Conservation (phyloP, 2,329 filamentous ascomycete species). For the Lizonia empirigonia region DNA sequence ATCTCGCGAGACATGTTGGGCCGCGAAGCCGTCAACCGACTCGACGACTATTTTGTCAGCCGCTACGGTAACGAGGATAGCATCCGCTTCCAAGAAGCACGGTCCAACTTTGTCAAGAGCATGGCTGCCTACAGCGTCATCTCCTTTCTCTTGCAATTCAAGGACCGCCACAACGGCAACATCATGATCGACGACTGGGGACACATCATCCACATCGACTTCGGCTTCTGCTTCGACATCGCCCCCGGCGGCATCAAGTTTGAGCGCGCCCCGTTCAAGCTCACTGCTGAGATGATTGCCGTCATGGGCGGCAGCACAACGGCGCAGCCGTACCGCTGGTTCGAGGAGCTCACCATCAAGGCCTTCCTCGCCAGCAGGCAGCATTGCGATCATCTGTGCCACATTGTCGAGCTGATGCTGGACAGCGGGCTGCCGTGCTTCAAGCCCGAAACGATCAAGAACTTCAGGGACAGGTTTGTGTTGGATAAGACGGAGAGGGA, state of each 20-base stretch:
- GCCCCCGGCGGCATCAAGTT: slow-evolving; percentile 96
- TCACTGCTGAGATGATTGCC: slow-evolving; percentile 97
- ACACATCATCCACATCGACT: slow-evolving; percentile 98
- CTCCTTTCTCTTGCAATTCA: slow-evolving; percentile 96
- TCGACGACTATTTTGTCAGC: slow-evolving; percentile 97
- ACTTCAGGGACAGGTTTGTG: slow-evolving; percentile 92
- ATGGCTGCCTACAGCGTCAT: slow-evolving; percentile 99
- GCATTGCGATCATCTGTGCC: slow-evolving; percentile 84
- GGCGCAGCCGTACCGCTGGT: slow-evolving; percentile 90
- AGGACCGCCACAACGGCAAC: slow-evolving; percentile 98
- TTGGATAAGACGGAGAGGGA: slow-evolving; percentile 90
- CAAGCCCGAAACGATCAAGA: slow-evolving; percentile 91
- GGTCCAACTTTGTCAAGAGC: slow-evolving; percentile 97
- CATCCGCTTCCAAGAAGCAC: slow-evolving; percentile 90
- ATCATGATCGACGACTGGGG: slow-evolving; percentile 99
- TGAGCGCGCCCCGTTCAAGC: slow-evolving; percentile 96
- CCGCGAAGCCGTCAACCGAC: slow-evolving; percentile 93
- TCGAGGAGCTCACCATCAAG: slow-evolving; percentile 95
- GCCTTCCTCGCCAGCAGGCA: slow-evolving; percentile 87
- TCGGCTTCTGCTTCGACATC: slow-evolving; percentile 99
- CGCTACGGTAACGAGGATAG: slow-evolving; percentile 98
- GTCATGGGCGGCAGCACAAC: slow-evolving; percentile 89
- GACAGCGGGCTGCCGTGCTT: slow-evolving; percentile 96
- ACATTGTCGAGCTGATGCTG: slow-evolving; percentile 93
- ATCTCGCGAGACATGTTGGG: slow-evolving; percentile 99